Evolutionary conservation across 495 filamentous ascomycete genomes (phyloP), one percentile per base, ranked within the genome.

Genomic region (Podospora pseudocomata): DNA sequence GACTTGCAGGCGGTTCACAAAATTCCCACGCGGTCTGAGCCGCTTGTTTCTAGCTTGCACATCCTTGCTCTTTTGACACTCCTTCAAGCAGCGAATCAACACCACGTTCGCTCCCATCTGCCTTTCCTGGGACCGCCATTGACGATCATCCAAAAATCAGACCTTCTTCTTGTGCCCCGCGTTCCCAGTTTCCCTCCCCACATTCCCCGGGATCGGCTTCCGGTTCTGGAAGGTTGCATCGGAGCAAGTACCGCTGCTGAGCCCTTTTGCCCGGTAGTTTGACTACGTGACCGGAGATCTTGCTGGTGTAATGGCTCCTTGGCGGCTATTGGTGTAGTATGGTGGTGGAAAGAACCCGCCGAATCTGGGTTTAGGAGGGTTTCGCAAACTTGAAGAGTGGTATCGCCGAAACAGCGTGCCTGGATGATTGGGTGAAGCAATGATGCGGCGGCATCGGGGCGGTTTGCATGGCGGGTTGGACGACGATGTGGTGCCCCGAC

Each of bases 251-350:
- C 55, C 55, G 7, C 23, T 19, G 55, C 30, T 32, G 30, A 32
- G 7, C 30, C 30, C 30, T 32, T 32, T 32, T 7, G 39, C 2
- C 39, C 39, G 39, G 39, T 18, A 49, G 9, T 49, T 49, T 49
- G 39, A 4, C 55, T 58, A 26, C 19, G 55, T 58, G 55, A 58
- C 55, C 55, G 55, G 55, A 58, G 55, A 58, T 58, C 55, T 58
- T 19, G 4, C 7, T 58, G 4, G 55, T 58, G 16, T 58, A 49
- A 49, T 49, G 39, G 39, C 15, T 7, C 4, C 39, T 58, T 58
- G 55, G 55, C 18, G 2, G n/a, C 3, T 23, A 23, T 4, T 58
- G 18, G 55, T 19, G 55, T 58, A 58, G 18, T 58, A n/a, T 3
- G 2, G 55, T 58, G 23, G 55, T 3, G 39, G 39, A 49, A 5